A percentile compares a stretch with the other conserved stretches of the same genome.
phyloP scores from a whole-genome alignment of 2,329 filamentous ascomycete species.

The Pseudocercospora musae region DNA sequence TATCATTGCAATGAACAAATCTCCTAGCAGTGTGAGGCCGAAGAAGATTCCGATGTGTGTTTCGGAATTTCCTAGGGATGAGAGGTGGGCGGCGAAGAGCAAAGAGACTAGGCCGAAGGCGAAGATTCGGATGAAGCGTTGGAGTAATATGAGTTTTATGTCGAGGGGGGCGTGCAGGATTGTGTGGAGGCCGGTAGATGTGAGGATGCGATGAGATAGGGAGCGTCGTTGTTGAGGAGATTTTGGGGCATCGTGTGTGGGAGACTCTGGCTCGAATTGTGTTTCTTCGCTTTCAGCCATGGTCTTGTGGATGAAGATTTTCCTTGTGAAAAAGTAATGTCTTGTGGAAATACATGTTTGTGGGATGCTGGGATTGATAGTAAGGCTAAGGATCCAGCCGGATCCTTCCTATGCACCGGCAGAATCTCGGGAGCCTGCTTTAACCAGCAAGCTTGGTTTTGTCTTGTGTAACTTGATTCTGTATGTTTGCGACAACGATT shows the following conservation, averaged over 20 bases:
- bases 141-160: background rate
- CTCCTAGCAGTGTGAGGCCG: too few species aligned
- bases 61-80: too few species aligned
- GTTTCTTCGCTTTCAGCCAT: background rate
- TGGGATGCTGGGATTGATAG: too few species aligned
- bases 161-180: background rate
- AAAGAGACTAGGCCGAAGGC: background rate
- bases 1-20: too few species aligned
- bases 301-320: background rate
- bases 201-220: background rate
- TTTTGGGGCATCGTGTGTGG: too few species aligned
- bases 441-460: background rate
- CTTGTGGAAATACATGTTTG: background rate
- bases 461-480: background rate
- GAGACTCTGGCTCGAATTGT: background rate
- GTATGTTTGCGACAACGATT: slow-evolving; percentile 13
- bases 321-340: background rate
- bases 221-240: too few species aligned
- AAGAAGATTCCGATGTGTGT: too few species aligned
- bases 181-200: background rate
- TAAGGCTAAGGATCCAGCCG: background rate
- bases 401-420: background rate
- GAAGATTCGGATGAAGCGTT: background rate
- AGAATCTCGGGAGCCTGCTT: background rate
- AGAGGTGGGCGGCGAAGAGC: too few species aligned